Evolutionary conservation across 164 flowering plant species (phyloP).

Genomic region (Platanus orientalis): DNA sequence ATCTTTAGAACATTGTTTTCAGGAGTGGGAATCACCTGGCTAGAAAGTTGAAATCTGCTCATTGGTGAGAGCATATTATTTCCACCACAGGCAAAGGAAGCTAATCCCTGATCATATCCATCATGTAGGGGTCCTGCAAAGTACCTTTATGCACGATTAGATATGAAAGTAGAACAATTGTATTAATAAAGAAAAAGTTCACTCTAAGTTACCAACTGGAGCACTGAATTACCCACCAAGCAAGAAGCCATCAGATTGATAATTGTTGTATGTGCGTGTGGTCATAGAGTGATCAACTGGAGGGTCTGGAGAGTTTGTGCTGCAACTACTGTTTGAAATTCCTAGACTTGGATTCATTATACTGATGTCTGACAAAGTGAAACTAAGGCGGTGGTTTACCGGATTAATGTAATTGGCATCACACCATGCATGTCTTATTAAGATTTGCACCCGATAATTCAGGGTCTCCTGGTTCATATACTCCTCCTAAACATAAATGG

Average conservation of each 20-base stretch:
- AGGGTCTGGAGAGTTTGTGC: neutral
- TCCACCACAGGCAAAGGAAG: neutral
- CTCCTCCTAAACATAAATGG: constrained; percentile 12
- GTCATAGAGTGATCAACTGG: neutral
- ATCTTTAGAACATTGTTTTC: neutral
- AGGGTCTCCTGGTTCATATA: constrained; percentile 6
- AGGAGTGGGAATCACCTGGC: neutral
- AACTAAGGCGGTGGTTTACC: neutral
- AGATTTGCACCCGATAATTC: neutral
- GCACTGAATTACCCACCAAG: neutral
- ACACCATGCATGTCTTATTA: neutral
- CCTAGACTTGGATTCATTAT: constrained; percentile 1
- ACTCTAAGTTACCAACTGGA: neutral
- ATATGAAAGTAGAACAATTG: neutral
- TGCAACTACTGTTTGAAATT: constrained; percentile 1
- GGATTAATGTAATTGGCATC: neutral
- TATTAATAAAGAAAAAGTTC: neutral
- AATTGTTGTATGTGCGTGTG: neutral
- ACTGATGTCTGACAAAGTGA: neutral
- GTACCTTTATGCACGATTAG: neutral
- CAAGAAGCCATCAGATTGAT: neutral
- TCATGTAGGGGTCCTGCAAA: neutral
- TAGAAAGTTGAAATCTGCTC: neutral
- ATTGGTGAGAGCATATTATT: neutral
- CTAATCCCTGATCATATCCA: neutral